Evolutionary conservation across 495 filamentous ascomycete genomes (phyloP).

Genomic region (Cladorrhinum samala): DNA sequence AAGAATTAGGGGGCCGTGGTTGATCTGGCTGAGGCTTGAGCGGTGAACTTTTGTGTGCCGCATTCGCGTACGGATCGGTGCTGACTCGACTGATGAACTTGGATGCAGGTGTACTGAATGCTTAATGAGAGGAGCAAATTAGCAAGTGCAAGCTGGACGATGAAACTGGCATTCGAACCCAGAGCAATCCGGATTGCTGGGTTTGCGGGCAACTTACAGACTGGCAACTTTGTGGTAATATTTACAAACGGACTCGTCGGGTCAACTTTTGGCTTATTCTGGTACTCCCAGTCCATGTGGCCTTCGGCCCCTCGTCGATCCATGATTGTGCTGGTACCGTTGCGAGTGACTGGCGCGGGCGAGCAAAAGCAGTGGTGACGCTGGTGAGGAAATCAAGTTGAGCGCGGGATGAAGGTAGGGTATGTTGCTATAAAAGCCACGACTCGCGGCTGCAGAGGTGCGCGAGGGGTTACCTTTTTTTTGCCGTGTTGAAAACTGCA

Average conservation of each 20-base stretch:
- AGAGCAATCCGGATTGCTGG: neutral
- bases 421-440: no score
- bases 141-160: no score
- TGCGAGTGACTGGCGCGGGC: neutral
- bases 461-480: neutral
- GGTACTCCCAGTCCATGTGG: constrained; percentile 49
- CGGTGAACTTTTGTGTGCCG: constrained; percentile 16
- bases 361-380: neutral
- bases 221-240: constrained; percentile 21
- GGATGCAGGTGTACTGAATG: constrained; percentile 25
- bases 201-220: constrained; percentile 15
- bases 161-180: no score
- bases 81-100: constrained; percentile 10
- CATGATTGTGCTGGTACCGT: constrained; percentile 21
- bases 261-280: constrained; percentile 38
- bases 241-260: constrained; percentile 41
- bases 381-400: no score
- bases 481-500: constrained; percentile 1
- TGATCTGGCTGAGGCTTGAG: constrained; percentile 28
- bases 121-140: no score
- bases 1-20: constrained; percentile 29
- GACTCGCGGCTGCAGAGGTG: no score
- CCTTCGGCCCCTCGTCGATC: constrained; percentile 38
- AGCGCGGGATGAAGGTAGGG: neutral
- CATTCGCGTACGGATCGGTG: constrained; percentile 30